A percentile compares a stretch with the other conserved stretches of the same genome.
Conservation (phyloP, 495 filamentous ascomycete genomes). For the Penicillium mononematosum region DNA sequence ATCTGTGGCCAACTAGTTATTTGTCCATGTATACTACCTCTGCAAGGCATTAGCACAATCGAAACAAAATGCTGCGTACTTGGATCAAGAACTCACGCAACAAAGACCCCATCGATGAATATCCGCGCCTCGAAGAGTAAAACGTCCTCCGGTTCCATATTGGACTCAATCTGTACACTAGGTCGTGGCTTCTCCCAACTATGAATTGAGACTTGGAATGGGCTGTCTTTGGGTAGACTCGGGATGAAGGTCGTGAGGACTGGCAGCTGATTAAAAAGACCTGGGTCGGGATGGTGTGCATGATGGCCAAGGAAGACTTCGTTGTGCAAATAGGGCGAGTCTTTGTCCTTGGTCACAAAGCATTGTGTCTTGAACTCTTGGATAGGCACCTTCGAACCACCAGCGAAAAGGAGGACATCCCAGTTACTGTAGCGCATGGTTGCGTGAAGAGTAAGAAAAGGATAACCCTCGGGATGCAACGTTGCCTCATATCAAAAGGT, state of each 20-base stretch:
- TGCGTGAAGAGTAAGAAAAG: conserved; percentile 17
- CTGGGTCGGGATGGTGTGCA: conserved; percentile 29
- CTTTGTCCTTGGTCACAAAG: conserved; percentile 66
- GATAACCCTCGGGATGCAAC: background rate
- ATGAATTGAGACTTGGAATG: conserved; percentile 78
- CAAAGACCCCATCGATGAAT: conserved; percentile 65
- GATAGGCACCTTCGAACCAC: conserved; percentile 60
- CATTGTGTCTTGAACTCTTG: conserved; percentile 88
- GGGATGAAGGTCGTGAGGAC: conserved; percentile 77
- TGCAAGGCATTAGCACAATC: conserved; percentile 6
- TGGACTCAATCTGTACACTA: conserved; percentile 57
- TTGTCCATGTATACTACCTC: conserved; percentile 56
- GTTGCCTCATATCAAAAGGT: background rate
- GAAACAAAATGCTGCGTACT: background rate
- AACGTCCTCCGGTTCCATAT: conserved; percentile 59
- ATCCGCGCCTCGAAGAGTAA: conserved; percentile 68
- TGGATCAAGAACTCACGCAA: conserved; percentile 52
- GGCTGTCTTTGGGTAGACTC: conserved; percentile 55
- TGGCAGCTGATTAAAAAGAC: conserved; percentile 53
- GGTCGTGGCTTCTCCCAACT: conserved; percentile 69
- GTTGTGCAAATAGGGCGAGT: conserved; percentile 39
- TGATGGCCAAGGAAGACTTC: conserved; percentile 29
- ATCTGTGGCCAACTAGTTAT: conserved; percentile 60
- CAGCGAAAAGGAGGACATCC: conserved; percentile 82
- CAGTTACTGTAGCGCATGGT: conserved; percentile 80